Percentiles rank a stretch among this genome's conserved stretches.
Conservation (phyloP, 2,329 filamentous ascomycete species). For the Pseudonectria buxi region DNA sequence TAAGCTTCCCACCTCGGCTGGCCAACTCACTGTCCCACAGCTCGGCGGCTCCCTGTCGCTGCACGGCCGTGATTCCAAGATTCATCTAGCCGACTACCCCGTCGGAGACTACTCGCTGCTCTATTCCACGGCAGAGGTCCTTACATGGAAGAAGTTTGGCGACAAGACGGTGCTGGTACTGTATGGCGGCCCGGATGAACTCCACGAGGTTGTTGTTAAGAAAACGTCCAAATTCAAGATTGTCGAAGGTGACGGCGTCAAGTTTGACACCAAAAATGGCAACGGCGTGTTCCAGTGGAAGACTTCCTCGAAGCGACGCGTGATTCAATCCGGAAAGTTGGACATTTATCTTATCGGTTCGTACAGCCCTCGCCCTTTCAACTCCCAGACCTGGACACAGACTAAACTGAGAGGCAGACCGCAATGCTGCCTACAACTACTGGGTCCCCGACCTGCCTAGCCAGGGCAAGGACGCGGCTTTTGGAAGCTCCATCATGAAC, state of each 20-base stretch:
- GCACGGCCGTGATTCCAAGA: conserved; percentile 58
- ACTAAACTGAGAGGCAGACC: conserved; percentile 34
- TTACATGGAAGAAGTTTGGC: conserved; percentile 60
- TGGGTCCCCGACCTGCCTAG: conserved; percentile 54
- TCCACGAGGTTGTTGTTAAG: conserved; percentile 53
- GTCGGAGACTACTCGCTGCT: conserved; percentile 52
- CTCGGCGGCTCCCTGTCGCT: conserved; percentile 50
- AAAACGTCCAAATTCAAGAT: conserved; percentile 9
- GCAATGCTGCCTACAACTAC: conserved; percentile 61
- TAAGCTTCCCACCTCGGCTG: conserved; percentile 50
- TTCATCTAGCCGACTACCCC: conserved; percentile 61
- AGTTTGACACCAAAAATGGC: conserved; percentile 11
- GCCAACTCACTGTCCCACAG: conserved; percentile 49
- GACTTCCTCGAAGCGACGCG: conserved; percentile 21
- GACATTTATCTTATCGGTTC: conserved; percentile 34
- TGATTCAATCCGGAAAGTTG: conserved; percentile 31
- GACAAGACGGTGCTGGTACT: conserved; percentile 54
- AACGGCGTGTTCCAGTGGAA: conserved; percentile 27
- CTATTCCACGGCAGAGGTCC: conserved; percentile 65
- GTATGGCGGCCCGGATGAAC: conserved; percentile 56
- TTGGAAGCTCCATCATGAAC: conserved; percentile 29
- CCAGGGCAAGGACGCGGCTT: conserved; percentile 17
- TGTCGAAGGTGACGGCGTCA: conserved; percentile 23
- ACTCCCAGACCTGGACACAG: too few relatives aligned
- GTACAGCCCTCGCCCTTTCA: background rate